Conservation (phyloP, 225 moss, liverwort and hornwort genomes). For the Polytrichum commune region DNA sequence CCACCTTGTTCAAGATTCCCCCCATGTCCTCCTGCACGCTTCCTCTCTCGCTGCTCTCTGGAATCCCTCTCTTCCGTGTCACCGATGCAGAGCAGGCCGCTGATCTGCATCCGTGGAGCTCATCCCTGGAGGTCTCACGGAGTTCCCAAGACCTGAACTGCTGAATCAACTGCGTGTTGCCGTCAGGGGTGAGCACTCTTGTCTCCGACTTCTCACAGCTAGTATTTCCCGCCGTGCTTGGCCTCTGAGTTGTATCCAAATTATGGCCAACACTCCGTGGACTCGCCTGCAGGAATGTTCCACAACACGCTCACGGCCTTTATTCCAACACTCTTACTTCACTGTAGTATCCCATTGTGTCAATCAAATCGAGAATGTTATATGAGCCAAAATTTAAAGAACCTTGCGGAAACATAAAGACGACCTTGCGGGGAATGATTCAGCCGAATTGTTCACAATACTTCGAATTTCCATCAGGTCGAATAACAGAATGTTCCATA, state of each 20-base stretch:
- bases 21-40: conserved; percentile 35
- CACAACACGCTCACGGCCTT: too few species aligned
- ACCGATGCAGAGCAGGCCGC: conserved; percentile 16
- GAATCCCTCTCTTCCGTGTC: neutral
- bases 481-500: too few species aligned
- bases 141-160: conserved; percentile 28
- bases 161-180: neutral
- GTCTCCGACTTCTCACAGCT: conserved; percentile 20
- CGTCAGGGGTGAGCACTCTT: neutral
- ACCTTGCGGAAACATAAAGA: too few species aligned
- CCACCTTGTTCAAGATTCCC: conserved; percentile 50
- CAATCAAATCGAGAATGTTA: too few species aligned
- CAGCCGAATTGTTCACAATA: neutral
- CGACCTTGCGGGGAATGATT: too few species aligned
- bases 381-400: too few species aligned
- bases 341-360: too few species aligned
- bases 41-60: conserved; percentile 15
- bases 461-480: neutral
- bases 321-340: too few species aligned
- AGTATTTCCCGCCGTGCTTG: conserved; percentile 20
- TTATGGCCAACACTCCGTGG: conserved; percentile 4
- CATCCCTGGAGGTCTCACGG: conserved; percentile 10
- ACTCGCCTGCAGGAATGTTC: conserved; percentile 19
- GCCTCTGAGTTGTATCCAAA: conserved; percentile 26
- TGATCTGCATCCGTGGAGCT: conserved; percentile 10